Evolutionary conservation across 345 rosid genomes (phyloP).

Genomic region (Murraya koenigii): DNA sequence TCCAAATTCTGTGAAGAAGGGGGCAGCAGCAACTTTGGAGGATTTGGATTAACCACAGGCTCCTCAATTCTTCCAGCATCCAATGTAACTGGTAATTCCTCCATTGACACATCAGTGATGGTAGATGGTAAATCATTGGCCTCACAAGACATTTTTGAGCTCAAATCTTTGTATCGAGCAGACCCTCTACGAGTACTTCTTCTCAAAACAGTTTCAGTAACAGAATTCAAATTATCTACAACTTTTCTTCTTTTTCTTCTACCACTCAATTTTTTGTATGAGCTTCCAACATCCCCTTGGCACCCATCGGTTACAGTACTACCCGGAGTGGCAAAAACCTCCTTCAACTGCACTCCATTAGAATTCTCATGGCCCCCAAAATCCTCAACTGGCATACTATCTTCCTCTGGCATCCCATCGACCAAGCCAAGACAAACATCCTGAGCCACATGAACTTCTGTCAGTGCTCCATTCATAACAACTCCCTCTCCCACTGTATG

Average conservation of each 20-base stretch:
- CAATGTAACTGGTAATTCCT: slow-evolving; percentile 38
- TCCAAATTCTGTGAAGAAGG: slow-evolving; percentile 61
- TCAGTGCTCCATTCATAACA: slow-evolving; percentile 30
- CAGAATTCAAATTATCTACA: slow-evolving; percentile 24
- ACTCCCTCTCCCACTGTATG: slow-evolving; percentile 22
- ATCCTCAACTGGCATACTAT: background rate
- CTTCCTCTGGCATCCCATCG: slow-evolving; percentile 32
- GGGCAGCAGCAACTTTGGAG: slow-evolving; percentile 67
- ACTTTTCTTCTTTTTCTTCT: slow-evolving; percentile 55
- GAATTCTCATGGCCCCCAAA: slow-evolving; percentile 21
- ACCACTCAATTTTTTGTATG: slow-evolving; percentile 31
- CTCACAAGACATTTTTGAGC: slow-evolving; percentile 19
- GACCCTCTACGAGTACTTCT: slow-evolving; percentile 81
- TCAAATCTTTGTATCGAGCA: slow-evolving; percentile 33
- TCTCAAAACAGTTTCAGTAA: slow-evolving; percentile 57
- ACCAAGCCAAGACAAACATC: slow-evolving; percentile 32
- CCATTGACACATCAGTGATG: slow-evolving; percentile 52
- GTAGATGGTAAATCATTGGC: slow-evolving; percentile 48
- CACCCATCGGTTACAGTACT: slow-evolving; percentile 27
- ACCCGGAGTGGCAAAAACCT: slow-evolving; percentile 25
- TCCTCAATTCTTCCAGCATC: slow-evolving; percentile 36
- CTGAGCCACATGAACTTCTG: slow-evolving; percentile 43
- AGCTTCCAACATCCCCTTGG: slow-evolving; percentile 33
- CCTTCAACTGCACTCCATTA: slow-evolving; percentile 28
- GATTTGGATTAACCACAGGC: slow-evolving; percentile 46